Conservation (phyloP, 257 asterid genomes). For the Nicotiana knightiana region DNA sequence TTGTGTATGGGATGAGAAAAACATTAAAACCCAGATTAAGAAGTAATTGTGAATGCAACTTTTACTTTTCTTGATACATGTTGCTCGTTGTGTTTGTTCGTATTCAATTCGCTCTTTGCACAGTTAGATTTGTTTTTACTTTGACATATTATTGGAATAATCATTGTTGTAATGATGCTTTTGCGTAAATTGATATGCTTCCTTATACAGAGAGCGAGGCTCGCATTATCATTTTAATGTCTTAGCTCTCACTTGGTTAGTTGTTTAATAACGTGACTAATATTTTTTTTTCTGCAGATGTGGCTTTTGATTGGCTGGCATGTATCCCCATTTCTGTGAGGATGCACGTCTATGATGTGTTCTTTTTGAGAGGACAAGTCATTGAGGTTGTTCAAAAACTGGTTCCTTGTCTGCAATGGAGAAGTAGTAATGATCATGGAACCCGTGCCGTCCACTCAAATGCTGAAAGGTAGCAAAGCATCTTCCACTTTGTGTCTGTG, state of each 20-base stretch:
- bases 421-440: slow-evolving; percentile 36
- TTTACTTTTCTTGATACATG: background rate
- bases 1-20: background rate
- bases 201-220: background rate
- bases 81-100: background rate
- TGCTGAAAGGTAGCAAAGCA: slow-evolving; percentile 68
- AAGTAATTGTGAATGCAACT: background rate
- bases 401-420: slow-evolving; percentile 71
- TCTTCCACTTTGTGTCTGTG: background rate
- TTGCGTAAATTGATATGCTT: background rate
- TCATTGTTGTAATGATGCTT: background rate
- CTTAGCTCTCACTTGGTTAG: background rate
- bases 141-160: background rate
- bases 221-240: background rate
- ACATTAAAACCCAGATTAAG: background rate
- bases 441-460: slow-evolving; percentile 48
- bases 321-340: slow-evolving; percentile 83
- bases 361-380: slow-evolving; percentile 59
- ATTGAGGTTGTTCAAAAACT: slow-evolving; percentile 54
- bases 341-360: slow-evolving; percentile 67
- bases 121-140: background rate
- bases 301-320: slow-evolving; percentile 79
- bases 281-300: slow-evolving; percentile 41
- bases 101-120: background rate
- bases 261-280: slow-evolving; percentile 15